Evolutionary conservation across 2,329 filamentous ascomycete species (phyloP).

Genomic region (Colletotrichum paranaense): DNA sequence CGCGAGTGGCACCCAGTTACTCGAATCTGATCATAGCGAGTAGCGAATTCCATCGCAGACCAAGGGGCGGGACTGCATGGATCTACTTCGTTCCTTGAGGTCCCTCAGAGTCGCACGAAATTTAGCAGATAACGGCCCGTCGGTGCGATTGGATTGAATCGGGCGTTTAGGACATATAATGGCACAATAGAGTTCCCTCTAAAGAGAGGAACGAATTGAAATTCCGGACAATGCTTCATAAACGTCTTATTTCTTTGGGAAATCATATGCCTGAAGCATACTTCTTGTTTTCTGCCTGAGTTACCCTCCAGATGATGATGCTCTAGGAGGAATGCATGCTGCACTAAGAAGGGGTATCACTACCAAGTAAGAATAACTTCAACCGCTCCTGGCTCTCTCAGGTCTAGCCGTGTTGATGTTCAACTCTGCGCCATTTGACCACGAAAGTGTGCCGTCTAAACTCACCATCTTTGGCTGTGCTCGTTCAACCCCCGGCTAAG

Average conservation of each 20-base stretch:
- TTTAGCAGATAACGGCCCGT: neutral
- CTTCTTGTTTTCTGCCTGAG: neutral
- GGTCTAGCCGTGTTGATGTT: neutral
- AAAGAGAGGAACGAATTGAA: neutral
- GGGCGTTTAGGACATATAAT: neutral
- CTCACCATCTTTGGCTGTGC: neutral
- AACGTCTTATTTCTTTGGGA: neutral
- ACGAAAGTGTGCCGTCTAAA: neutral
- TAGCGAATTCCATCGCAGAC: neutral
- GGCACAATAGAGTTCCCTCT: neutral
- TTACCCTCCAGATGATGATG: neutral
- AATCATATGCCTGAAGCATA: neutral
- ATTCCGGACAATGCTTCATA: neutral
- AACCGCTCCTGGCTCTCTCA: neutral
- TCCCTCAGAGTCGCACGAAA: neutral
- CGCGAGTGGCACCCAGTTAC: neutral
- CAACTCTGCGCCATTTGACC: neutral
- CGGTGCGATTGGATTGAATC: neutral
- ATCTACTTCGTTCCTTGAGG: neutral
- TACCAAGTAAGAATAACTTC: constrained; percentile 8
- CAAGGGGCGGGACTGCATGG: neutral
- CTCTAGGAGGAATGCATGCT: constrained; percentile 18
- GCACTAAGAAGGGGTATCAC: constrained; percentile 27
- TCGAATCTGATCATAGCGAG: neutral
- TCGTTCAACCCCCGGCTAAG: neutral